Conservation (phyloP, 176 grass and related monocot genomes). For the Hsuehochloa calcarea region DNA sequence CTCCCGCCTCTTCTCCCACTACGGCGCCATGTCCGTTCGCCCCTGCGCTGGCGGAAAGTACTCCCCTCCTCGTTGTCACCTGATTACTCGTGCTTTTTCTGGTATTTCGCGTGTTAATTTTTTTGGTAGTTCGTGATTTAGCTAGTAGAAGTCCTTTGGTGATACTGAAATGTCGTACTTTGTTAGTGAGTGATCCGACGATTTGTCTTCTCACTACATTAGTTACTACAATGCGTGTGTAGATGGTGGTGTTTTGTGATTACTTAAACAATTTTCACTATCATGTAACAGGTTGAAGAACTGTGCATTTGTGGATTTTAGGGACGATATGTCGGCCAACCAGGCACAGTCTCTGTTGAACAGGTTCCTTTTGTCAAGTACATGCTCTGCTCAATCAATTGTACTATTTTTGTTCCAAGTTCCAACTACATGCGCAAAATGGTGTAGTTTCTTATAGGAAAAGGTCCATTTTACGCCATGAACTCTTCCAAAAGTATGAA, state of each 20-base stretch:
- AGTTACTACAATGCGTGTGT: not conserved
- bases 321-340: constrained; percentile 61
- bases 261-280: constrained; percentile 4
- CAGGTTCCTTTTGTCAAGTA: constrained; percentile 47
- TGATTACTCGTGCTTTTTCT: not conserved
- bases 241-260: not conserved
- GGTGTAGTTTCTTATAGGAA: not conserved
- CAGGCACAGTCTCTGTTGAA: constrained; percentile 73
- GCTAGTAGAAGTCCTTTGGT: not conserved
- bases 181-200: not conserved
- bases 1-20: constrained; percentile 81
- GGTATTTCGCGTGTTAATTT: not conserved
- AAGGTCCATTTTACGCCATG: no score
- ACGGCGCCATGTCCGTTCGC: constrained; percentile 69
- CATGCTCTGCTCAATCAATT: not conserved
- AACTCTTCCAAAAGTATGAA: no score
- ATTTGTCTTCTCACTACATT: not conserved
- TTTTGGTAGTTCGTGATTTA: not conserved
- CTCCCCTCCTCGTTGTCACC: not conserved
- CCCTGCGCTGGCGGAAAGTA: constrained; percentile 84
- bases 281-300: constrained; percentile 65
- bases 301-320: constrained; percentile 93
- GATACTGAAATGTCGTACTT: not conserved
- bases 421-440: not conserved
- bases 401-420: not conserved